Conservation (phyloP, 495 filamentous ascomycete genomes). For the Aspergillus sclerotiicarbonarius region DNA sequence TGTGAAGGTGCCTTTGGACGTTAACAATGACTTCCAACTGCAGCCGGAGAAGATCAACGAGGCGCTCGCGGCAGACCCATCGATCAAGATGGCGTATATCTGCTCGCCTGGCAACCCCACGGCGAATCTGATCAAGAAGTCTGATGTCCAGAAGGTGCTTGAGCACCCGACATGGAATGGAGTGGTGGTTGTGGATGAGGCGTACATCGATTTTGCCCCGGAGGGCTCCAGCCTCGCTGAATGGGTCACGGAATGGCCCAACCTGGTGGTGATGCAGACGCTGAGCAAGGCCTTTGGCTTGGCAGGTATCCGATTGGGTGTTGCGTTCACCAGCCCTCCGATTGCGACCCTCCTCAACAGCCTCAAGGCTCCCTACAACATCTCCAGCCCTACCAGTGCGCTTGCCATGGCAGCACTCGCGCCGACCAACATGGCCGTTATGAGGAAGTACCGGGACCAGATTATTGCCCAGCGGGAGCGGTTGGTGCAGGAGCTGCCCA, state of each 20-base stretch:
- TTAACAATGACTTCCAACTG: constrained; percentile 60
- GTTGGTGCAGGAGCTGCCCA: constrained; percentile 68
- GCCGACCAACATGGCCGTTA: constrained; percentile 61
- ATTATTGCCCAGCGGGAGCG: constrained; percentile 76
- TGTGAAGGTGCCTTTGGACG: constrained; percentile 77
- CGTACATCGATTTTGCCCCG: constrained; percentile 92
- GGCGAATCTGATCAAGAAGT: constrained; percentile 69
- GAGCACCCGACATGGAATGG: constrained; percentile 95
- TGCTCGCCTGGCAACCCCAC: constrained; percentile 97
- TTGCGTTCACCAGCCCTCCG: constrained; percentile 67
- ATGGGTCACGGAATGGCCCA: constrained; percentile 91
- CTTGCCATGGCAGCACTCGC: constrained; percentile 72
- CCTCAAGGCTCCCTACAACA: constrained; percentile 94
- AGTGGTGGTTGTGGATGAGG: constrained; percentile 89
- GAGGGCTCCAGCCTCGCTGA: constrained; percentile 81
- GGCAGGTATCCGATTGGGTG: constrained; percentile 81
- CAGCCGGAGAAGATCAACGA: constrained; percentile 67
- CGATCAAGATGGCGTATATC: constrained; percentile 86
- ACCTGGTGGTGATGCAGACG: constrained; percentile 97
- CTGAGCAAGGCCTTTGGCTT: constrained; percentile 94
- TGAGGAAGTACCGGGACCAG: constrained; percentile 63
- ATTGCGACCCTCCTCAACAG: constrained; percentile 77
- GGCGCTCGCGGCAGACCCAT: constrained; percentile 57
- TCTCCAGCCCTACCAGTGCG: constrained; percentile 80
- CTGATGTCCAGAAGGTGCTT: constrained; percentile 70